Evolutionary conservation across 1,284 basidiomycete genomes (phyloP).

Genomic region (Cutaneotrichosporon cutaneum): DNA sequence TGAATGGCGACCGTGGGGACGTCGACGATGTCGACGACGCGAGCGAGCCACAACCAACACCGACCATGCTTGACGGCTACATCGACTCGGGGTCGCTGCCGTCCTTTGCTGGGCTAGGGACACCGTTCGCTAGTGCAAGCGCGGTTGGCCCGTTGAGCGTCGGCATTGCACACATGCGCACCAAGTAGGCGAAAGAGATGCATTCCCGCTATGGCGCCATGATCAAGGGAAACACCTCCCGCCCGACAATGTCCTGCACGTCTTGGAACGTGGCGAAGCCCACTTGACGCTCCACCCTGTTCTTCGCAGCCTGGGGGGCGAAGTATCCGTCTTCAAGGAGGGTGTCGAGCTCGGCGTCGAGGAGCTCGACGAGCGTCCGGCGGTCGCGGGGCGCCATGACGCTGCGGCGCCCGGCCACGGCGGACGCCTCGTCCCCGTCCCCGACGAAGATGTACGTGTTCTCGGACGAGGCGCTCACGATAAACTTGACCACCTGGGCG

Average conservation of each 20-base stretch:
- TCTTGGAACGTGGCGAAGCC: background rate
- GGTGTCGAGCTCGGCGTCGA: background rate
- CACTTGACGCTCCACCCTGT: background rate
- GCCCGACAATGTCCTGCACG: background rate
- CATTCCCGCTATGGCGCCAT: background rate
- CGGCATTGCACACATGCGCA: background rate
- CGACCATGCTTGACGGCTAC: background rate
- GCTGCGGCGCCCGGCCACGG: background rate
- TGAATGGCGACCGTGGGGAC: background rate
- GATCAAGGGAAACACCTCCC: background rate
- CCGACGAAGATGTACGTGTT: background rate
- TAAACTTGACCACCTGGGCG: background rate
- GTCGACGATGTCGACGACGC: background rate
- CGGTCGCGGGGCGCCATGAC: background rate
- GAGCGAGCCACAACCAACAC: background rate
- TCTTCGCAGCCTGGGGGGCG: background rate
- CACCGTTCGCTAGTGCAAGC: background rate
- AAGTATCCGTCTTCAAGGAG: background rate
- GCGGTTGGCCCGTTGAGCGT: background rate
- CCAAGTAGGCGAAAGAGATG: background rate
- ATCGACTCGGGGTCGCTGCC: background rate
- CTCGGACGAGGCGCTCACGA: background rate
- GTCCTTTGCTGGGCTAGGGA: background rate
- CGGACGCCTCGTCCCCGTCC: background rate
- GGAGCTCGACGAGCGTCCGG: background rate